Evolutionary conservation across 192 early-diverging fungal species (phyloP), one percentile per base, ranked within the genome.

Genomic region (Tieghemiomyces parasiticus): DNA sequence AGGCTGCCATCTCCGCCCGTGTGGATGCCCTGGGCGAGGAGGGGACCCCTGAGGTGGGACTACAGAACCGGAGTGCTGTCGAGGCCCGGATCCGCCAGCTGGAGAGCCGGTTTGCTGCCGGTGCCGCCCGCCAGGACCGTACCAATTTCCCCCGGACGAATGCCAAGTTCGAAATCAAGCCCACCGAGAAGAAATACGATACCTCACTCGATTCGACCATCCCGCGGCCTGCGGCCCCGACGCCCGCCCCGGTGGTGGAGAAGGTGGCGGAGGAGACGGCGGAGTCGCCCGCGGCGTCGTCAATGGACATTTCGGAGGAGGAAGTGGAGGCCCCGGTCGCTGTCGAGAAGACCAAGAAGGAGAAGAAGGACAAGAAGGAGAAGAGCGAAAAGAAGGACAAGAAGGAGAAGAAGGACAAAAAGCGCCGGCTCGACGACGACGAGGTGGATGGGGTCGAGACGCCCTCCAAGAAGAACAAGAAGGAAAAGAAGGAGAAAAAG

Each of bases 1-100:
- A 98, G 79, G 77, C 90, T 33, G 82, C 93, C 19, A 80, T 96
- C 35, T 75, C 89, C 29, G 77, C 92, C 60, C 85, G 95, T 67
- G 85, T 89, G 38, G 95, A 98, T 76, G 93, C 95, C 19, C 76
- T 98, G 28, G 84, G 86, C 63, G 89, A 93, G 9, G 76, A 77
- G 25, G 84, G 84, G 22, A 71, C 82, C 20, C 78, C 84, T 34
- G 89, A 92, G 60, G 63, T 97, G 38, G 93, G 93, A 61, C 81
- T 92, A 54, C 86, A 86, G 69, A 74, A 78, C 71, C 84, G 92
- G 31, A 83, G 83, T 62, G 89, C 91, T 82, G 73, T 93, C 55
- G 93, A 94, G 74, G 77, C 78, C 50, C 78, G 93, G 31, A 78
- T 97, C 67, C 74, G 90, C 55, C 86, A 92, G 74, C 78, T 97